Conservation (phyloP, 2,329 filamentous ascomycete species). For the Juglanconis sp. region DNA sequence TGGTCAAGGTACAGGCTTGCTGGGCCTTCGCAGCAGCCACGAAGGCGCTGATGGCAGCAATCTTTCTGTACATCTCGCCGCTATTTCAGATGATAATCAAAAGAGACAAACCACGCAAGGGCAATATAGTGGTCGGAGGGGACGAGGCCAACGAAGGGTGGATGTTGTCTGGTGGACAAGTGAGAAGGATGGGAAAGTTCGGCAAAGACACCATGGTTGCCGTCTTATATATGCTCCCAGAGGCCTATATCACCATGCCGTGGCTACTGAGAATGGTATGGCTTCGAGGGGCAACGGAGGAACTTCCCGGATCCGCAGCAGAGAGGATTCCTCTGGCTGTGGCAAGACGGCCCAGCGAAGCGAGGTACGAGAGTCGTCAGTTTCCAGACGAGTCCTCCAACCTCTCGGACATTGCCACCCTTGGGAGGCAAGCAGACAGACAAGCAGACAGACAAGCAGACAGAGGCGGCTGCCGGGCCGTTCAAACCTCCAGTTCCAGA, state of each 20-base stretch:
- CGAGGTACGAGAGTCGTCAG: background rate
- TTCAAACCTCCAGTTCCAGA: background rate
- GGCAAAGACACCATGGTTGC: background rate
- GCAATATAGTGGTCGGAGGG: background rate
- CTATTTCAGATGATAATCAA: background rate
- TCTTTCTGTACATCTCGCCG: background rate
- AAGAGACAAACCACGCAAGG: background rate
- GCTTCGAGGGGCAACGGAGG: background rate
- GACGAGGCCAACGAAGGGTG: background rate
- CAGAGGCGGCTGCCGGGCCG: slow-evolving; percentile 1
- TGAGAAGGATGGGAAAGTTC: background rate
- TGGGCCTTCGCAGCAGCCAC: slow-evolving; percentile 8
- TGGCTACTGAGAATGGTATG: background rate
- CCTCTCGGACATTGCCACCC: background rate
- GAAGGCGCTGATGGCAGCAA: slow-evolving; percentile 5
- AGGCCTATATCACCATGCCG: background rate
- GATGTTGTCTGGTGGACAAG: too few relatives aligned
- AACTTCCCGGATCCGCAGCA: background rate
- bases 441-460: background rate
- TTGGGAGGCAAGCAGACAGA: too few relatives aligned
- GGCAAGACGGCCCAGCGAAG: slow-evolving; percentile 9
- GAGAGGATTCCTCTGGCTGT: background rate
- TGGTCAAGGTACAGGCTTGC: slow-evolving; percentile 36
- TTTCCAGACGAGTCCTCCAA: background rate
- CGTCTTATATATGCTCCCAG: background rate